Evolutionary conservation across 2,329 filamentous ascomycete species (phyloP).

Genomic region (Monilinia fructicola): DNA sequence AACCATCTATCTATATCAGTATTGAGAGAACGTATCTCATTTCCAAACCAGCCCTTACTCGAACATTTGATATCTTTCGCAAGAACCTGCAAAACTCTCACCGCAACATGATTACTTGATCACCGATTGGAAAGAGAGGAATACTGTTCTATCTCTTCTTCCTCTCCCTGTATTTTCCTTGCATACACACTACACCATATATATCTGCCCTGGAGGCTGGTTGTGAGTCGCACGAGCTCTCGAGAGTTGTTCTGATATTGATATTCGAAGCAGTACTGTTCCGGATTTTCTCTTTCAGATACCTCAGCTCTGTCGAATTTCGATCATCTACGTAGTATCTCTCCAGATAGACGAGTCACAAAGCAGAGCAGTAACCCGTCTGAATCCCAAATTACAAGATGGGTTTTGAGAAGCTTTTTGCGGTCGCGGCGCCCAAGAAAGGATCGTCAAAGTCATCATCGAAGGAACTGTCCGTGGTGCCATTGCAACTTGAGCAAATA

Average conservation of each 20-base stretch:
- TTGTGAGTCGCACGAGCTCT: not conserved
- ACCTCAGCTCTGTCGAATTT: not conserved
- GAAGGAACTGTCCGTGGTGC: not conserved
- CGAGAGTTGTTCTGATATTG: not conserved
- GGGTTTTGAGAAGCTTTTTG: constrained; percentile 22
- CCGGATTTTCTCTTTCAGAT: not conserved
- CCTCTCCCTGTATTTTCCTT: not conserved
- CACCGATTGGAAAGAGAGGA: constrained; percentile 10
- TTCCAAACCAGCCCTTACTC: not conserved
- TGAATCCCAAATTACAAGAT: not conserved
- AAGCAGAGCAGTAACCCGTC: not conserved
- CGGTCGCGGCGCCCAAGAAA: constrained; percentile 16
- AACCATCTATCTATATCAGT: not conserved
- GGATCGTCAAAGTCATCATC: constrained; percentile 13
- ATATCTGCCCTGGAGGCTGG: constrained; percentile 5
- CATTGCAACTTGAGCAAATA: constrained; percentile 17
- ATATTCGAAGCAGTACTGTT: constrained; percentile 9
- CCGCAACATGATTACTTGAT: constrained; percentile 22
- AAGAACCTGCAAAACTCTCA: constrained; percentile 16
- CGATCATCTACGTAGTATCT: not conserved
- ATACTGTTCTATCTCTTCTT: constrained; percentile 16
- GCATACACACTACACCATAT: not conserved
- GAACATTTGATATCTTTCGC: constrained; percentile 7
- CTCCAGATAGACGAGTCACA: not conserved
- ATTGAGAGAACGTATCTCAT: not conserved